phyloP scores from a whole-genome alignment of 441 rosid species.

The Gossypium lobatum region DNA sequence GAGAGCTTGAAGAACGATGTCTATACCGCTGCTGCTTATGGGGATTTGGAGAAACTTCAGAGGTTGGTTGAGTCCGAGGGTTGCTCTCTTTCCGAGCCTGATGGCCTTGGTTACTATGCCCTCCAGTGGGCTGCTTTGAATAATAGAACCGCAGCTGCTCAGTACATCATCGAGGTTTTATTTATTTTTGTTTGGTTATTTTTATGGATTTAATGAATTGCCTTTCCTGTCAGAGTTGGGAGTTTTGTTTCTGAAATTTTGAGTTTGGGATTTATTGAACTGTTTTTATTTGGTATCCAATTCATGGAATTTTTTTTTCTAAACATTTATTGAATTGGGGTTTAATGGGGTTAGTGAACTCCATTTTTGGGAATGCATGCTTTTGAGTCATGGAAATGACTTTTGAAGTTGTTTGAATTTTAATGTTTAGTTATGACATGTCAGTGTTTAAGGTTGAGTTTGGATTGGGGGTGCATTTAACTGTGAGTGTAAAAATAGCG shows the following conservation, averaged over 20 bases:
- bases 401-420: constrained; percentile 6
- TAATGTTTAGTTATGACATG: neutral
- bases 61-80: constrained; percentile 86
- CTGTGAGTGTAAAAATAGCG: no score
- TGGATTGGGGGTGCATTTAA: no score
- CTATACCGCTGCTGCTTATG: constrained; percentile 91
- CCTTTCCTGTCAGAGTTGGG: neutral
- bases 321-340: neutral
- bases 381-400: neutral
- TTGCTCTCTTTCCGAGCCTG: constrained; percentile 78
- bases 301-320: neutral
- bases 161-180: constrained; percentile 78
- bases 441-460: neutral
- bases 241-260: neutral
- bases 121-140: constrained; percentile 99
- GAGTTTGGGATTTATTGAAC: neutral
- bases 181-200: neutral
- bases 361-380: neutral
- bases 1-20: constrained; percentile 65
- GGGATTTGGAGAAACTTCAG: constrained; percentile 89
- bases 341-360: neutral
- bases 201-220: constrained; percentile 9
- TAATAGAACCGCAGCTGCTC: constrained; percentile 83
- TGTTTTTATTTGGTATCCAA: neutral
- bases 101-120: constrained; percentile 75